Conservation (phyloP, 1,284 basidiomycete genomes). For the Rhodotorula sp. region DNA sequence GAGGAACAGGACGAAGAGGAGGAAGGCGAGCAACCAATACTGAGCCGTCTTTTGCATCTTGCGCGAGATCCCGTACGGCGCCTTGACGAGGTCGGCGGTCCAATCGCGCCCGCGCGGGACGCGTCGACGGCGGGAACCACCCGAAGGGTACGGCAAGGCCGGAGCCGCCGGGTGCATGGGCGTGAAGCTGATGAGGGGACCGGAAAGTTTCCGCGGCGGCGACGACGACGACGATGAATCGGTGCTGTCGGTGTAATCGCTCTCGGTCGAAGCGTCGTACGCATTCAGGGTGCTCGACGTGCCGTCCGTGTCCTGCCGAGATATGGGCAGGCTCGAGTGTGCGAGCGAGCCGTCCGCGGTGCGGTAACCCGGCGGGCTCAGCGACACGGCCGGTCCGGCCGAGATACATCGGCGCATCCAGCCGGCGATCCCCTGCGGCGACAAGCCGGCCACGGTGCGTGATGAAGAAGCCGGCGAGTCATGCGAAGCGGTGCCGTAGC, state of each 20-base stretch:
- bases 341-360: neutral
- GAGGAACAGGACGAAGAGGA: slow-evolving; percentile 4
- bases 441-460: neutral
- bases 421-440: neutral
- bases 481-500: neutral
- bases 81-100: neutral
- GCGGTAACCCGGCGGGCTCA: neutral
- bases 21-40: slow-evolving; percentile 14
- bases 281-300: neutral
- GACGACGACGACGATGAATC: neutral
- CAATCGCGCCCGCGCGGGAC: neutral
- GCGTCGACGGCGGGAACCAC: neutral
- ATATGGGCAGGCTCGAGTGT: neutral
- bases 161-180: neutral
- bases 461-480: neutral
- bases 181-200: neutral
- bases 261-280: neutral
- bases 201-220: neutral
- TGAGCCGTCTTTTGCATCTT: slow-evolving; percentile 6
- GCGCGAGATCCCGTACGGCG: neutral
- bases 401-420: slow-evolving; percentile 2
- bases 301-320: neutral
- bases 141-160: neutral
- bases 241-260: neutral
- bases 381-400: neutral